Evolutionary conservation across 176 grass and related monocot genomes (phyloP).

Genomic region (Hordeum marinum): DNA sequence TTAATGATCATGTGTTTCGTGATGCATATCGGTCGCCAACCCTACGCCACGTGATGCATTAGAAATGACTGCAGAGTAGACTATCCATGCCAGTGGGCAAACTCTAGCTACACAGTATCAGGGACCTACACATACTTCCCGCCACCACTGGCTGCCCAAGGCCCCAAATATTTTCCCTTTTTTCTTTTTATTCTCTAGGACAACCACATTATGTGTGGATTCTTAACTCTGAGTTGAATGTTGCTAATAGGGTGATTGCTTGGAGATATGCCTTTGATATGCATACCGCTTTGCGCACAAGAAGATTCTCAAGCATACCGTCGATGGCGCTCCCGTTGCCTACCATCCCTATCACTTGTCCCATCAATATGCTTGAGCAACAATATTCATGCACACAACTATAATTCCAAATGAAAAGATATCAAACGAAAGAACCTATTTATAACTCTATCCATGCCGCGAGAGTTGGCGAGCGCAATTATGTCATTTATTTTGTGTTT

Average conservation of each 20-base stretch:
- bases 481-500: background rate
- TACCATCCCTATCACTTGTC: background rate
- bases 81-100: too few species aligned
- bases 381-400: background rate
- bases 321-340: background rate
- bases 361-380: background rate
- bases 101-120: too few species aligned
- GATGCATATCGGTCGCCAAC: background rate
- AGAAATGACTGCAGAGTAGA: background rate
- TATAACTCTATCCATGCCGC: background rate
- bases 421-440: background rate
- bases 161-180: background rate
- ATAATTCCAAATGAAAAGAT: background rate
- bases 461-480: background rate
- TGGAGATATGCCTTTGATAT: fast-evolving
- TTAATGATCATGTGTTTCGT: too few species aligned
- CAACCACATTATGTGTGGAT: background rate
- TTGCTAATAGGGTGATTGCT: background rate
- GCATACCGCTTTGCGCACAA: background rate
- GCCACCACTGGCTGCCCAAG: background rate
- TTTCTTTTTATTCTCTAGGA: background rate
- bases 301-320: fast-evolving
- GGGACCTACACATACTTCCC: too few species aligned
- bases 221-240: background rate
- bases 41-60: background rate